Conservation (phyloP, 2,329 filamentous ascomycete species). For the Xylaria sp. region DNA sequence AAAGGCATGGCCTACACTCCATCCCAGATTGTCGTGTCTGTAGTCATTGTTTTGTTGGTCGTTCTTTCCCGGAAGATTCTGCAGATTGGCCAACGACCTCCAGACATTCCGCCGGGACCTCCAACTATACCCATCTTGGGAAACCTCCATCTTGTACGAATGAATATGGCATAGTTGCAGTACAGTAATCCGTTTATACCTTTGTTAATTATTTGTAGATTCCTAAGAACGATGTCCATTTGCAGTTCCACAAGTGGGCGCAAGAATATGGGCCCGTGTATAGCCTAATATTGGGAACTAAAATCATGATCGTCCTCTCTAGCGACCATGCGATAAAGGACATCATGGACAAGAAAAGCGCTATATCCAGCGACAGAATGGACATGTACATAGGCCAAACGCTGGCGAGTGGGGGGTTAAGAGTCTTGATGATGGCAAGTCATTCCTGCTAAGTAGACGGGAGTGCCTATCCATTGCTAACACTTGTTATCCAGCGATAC, state of each 20-base stretch:
- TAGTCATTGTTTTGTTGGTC: neutral
- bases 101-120: conserved; percentile 53
- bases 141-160: conserved; percentile 49
- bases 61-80: neutral
- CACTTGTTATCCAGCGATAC: conserved; percentile 21
- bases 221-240: conserved; percentile 46
- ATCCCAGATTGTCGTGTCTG: neutral
- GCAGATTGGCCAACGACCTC: conserved; percentile 31
- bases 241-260: conserved; percentile 58
- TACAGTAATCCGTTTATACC: neutral
- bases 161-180: neutral
- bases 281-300: conserved; percentile 55
- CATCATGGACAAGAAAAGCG: conserved; percentile 54
- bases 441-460: neutral
- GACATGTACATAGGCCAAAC: conserved; percentile 46
- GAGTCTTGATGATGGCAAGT: neutral
- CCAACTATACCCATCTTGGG: conserved; percentile 56
- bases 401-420: conserved; percentile 24
- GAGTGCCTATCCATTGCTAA: neutral
- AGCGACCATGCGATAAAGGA: conserved; percentile 54
- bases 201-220: conserved; percentile 40
- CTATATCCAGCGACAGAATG: conserved; percentile 54
- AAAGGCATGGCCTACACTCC: neutral
- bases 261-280: conserved; percentile 55
- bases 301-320: conserved; percentile 52